Evolutionary conservation across 225 moss, liverwort and hornwort genomes (phyloP), one percentile per base, ranked within the genome.

Genomic region (Polytrichum commune): DNA sequence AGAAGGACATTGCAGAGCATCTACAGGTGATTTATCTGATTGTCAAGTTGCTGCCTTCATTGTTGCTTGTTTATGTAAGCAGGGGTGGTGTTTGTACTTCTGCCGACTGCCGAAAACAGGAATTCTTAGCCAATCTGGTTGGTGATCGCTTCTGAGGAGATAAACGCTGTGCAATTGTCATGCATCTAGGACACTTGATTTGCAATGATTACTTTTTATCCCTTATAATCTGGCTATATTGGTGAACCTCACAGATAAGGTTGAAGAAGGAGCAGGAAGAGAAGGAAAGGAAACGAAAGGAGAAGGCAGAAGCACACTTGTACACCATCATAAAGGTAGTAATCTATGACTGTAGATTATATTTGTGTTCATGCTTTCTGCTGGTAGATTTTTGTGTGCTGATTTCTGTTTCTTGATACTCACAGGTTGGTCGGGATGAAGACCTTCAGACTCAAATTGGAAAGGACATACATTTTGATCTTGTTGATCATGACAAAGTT

Each of bases 191-290:
- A 4, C 46, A 46, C 46, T 13, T 4, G 16, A 46, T 46, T 46
- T 46, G 13, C 13, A 46, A 46, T 0, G 13, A 46, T 46, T 13
- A 4, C 46, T 13, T 16, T 46, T 46, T 46, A 46, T 46, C 46
- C 46, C 46, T 13, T 46, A 46, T 16, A 16, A 13, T 46, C 72
- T 64, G 71, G 76, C 20, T 77, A n/a, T 56, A 70, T 27, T 68
- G 73, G 54, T 79, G 46, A 54, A 68, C 27, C 13, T 74, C 63
- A 72, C 72, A 99, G 98, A 80, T 87, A 73, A 90, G 98, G 73
- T 86, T 99, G 84, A 99, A 91, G 91, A 99, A 99, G 77, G 98
- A 95, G 73, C 98, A 99, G 71, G 95, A 99, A 76, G 98, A 99
- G 78, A 99, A 99, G 68, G 98, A 99, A 79, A 86, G 95, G 78